Evolutionary conservation across 305 asterid species (phyloP), one percentile per base, ranked within the genome.

Genomic region (Fraxinus sp.): DNA sequence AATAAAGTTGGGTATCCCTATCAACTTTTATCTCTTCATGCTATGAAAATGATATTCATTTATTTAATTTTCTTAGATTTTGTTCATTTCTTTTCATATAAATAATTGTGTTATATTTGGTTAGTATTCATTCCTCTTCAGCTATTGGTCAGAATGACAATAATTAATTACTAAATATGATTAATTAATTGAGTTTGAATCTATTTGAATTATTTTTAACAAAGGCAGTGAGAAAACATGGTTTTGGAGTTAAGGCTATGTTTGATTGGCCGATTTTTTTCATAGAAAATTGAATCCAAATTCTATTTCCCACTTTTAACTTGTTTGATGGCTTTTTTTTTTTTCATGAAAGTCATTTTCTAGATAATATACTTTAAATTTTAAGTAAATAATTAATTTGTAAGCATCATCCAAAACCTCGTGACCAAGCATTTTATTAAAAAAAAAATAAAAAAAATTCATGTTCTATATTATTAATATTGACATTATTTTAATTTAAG

Each of bases 141-240:
- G 79, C 89, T 16, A 84, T 83, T 86, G 88, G 90, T 83, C 92
- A 89, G 80, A 82, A 36, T 66, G 39, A 18, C 20, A 70, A 70
- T 70, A 70, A 70, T 11, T 68, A 26, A 28, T 30, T 30, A 70
- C 41, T 7, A 32, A 16, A 66, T 79, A 76, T 68, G 32, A 75
- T 14, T 24, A 41, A 83, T 83, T 39, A 55, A 24, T 75, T 28
- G 22, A 24, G 22, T 52, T 49, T 49, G 32, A 10, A 37, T 9
- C 39, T 4, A 49, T 11, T 77, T 41, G 39, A 80, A 26, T 74
- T 28, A 80, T 77, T 78, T 79, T 46, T 18, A 11, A 16, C 39
- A 35, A 4, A 11, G 35, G 46, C 4, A 71, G 11, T 81, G 59
- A 71, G 79, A 80, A 84, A 86, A 73, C 72, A 73, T 76, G 62